Base-by-base conservation (phyloP, 169 alveolate genomes). In the Cryptosporidium bovis region DNA sequence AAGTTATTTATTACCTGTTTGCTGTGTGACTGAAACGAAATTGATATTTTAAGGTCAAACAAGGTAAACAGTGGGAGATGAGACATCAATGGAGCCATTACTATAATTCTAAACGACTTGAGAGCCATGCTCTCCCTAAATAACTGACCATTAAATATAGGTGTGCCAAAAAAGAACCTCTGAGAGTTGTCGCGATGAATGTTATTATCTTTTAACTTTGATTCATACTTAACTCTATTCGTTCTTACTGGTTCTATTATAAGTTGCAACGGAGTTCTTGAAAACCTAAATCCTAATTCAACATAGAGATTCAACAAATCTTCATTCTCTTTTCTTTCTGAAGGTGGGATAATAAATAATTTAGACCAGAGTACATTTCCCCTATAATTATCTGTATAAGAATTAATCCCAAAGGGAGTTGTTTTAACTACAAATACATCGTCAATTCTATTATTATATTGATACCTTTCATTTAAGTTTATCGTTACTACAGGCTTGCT, bases 91-190 rank as follows among this genome's bases (percentile, higher is more conserved):
- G 87, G 87, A 4, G 71, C 71, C 7, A 77, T 15, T 36, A 77
- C 31, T 15, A 77, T 66, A 27, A 77, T 8, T 60, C 87, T 36
- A 62, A 77, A 77, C 8, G 87, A 77, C 40, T 62, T 77, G 20
- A 24, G 51, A 60, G 71, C 31, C 27, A 77, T 77, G 24, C 44
- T 77, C 44, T 77, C 87, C 51, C 40, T 77, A 62, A 77, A 77
- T 44, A 77, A n/a, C 64, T 77, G 87, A 8, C 87, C 87, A 50
- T 77, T 77, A 34, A 48, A 77, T 29, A 77, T 56, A 8, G 87
- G 77, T 3, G 87, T 60, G 15, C 87, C 87, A 40, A 77, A 77
- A 46, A 77, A 77, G 31, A 77, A 68, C 34, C 87, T 31, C 8
- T 27, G 29, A 7, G 33, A 62, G 18, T 15, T 34, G 24, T 62